phyloP scores from a whole-genome alignment of 139 green algal genomes.

The Prasinococcaceae sp. region DNA sequence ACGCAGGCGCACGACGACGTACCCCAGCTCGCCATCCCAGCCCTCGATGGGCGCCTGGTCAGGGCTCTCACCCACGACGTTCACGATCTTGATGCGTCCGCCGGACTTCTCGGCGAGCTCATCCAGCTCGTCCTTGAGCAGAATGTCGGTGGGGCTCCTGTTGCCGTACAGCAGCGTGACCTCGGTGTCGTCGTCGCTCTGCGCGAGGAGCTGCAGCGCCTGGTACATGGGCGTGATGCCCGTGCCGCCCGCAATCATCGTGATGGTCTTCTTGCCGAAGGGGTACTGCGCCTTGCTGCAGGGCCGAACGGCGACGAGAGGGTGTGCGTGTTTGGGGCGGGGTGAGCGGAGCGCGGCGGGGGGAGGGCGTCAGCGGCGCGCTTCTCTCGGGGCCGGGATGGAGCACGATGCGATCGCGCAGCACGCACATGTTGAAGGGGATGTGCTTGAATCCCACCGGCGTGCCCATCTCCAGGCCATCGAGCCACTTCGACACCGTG shows the following conservation, averaged over 20 bases:
- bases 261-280: slow-evolving; percentile 12
- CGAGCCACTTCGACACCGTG: slow-evolving; percentile 5
- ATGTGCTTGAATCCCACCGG: slow-evolving; percentile 5
- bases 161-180: slow-evolving; percentile 8
- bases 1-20: no score
- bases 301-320: no score
- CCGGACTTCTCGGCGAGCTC: background rate
- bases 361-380: no score
- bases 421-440: slow-evolving; percentile 10
- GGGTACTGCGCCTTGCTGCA: slow-evolving; percentile 1
- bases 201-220: background rate
- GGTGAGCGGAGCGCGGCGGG: no score
- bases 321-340: no score
- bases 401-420: no score
- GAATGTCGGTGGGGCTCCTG: slow-evolving; percentile 1
- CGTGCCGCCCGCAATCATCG: slow-evolving; percentile 8
- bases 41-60: background rate
- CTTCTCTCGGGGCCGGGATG: no score
- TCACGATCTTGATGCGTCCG: slow-evolving; percentile 1
- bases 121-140: slow-evolving; percentile 4
- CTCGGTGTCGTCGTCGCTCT: slow-evolving; percentile 7
- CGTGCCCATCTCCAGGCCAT: slow-evolving; percentile 2
- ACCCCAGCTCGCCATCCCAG: background rate
- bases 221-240: slow-evolving; percentile 17
- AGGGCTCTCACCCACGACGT: background rate